Evolutionary conservation across 208 protist genomes (phyloP), one percentile per base, ranked within the genome.

Genomic region (Blastocrithidia nonstop): DNA sequence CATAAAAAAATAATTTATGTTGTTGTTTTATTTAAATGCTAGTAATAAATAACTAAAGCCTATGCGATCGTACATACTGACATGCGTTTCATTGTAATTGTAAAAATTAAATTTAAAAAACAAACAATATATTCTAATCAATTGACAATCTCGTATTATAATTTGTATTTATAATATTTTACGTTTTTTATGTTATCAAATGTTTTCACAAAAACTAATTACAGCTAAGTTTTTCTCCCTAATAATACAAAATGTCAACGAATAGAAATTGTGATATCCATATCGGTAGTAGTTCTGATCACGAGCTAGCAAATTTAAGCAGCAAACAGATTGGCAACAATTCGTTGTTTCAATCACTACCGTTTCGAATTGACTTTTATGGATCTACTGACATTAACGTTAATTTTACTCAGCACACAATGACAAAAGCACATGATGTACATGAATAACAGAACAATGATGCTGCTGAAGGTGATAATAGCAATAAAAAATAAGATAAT

Each of bases 301-400:
- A 27, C 7, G 23, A 9, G 7, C 21, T 8, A 6, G 26, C 26
- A 24, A 8, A 2, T 41, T 13, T 27, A 9, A 4, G 13, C 11
- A 20, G 26, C 19, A 5, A 35, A 21, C 19, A 24, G 22, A 21
- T 1, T 2, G 36, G 26, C 23, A 13, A 9, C 36, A 24, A 6
- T 27, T 41, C 13, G 11, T 28, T 15, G 28, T 66, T 88, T 17
- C 82, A 91, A 31, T 64, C 67, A 4, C 48, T 91, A 4, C 82
- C 82, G 7, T 38, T 86, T 24, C 62, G 65, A 33, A 80, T 73
- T 0, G 46, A 50, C 26, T 91, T 91, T 27, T 47, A 68, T 15
- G 77, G 82, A 31, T 73, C 60, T 17, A 86, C 71, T 8, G 74
- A 91, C 41, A 40, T 91, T 4, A 24, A 35, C 19, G 58, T 49